A percentile compares a stretch with the other conserved stretches of the same genome.
Evolutionary conservation across 2,329 filamentous ascomycete genomes (phyloP).

Genomic region (Diaporthe citrichinensis): DNA sequence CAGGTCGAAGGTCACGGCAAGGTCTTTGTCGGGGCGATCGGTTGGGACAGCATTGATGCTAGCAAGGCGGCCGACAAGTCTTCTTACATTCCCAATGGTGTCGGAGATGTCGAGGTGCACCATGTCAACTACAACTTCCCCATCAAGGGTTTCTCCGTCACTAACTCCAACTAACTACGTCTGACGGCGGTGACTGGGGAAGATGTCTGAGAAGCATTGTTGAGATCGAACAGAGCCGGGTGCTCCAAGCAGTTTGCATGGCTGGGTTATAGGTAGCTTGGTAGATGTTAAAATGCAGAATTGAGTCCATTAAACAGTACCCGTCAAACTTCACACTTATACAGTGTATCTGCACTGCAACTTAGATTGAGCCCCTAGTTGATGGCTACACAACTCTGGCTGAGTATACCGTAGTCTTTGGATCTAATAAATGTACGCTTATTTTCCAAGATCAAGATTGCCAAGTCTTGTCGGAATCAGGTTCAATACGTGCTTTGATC

Average conservation of each 20-base stretch:
- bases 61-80: conserved; percentile 44
- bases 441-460: too few relatives aligned
- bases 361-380: not conserved
- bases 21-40: conserved; percentile 46
- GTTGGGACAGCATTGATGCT: conserved; percentile 46
- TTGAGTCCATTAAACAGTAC: not conserved
- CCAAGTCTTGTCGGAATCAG: too few relatives aligned
- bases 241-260: not conserved
- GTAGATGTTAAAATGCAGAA: not conserved
- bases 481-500: not conserved
- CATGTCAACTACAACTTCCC: conserved; percentile 49
- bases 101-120: conserved; percentile 43
- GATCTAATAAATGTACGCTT: not conserved
- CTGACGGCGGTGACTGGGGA: too few relatives aligned
- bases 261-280: not conserved
- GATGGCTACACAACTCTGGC: not conserved
- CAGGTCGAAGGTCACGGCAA: conserved; percentile 43
- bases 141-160: conserved; percentile 47
- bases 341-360: too few relatives aligned
- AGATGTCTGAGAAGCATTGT: too few relatives aligned
- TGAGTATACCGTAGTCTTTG: not conserved
- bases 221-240: not conserved
- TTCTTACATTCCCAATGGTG: conserved; percentile 38
- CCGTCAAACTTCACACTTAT: not conserved
- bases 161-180: conserved; percentile 20